Percentiles rank a stretch among this genome's conserved stretches.
These are phyloP conservation scores for Cutaneotrichosporon dermatis DNA, from an alignment of 1,284 basidiomycete species.

Conservation along the genomic window DNA sequence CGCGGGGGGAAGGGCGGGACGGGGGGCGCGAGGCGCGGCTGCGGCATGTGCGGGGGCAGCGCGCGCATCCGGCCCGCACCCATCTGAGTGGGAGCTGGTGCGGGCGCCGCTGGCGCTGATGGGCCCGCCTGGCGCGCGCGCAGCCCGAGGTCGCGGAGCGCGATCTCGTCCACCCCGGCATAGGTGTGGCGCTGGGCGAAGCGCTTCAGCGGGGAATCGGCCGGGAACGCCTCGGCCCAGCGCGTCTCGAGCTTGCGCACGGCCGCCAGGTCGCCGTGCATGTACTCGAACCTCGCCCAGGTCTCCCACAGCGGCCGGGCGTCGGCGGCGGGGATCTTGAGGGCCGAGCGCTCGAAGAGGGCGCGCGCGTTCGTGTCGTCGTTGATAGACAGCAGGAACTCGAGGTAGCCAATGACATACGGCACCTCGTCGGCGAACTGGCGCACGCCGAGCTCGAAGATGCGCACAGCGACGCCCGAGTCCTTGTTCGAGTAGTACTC, in stretches of 20 bases:
- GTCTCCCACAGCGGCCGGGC: conserved; percentile 88
- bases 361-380: conserved; percentile 95
- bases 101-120: background rate
- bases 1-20: conserved; percentile 20
- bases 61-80: background rate
- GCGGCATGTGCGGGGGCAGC: background rate
- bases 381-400: conserved; percentile 90
- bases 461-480: conserved; percentile 74
- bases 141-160: conserved; percentile 81
- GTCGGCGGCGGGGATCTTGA: conserved; percentile 66
- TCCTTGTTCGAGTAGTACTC: conserved; percentile 94
- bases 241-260: conserved; percentile 84
- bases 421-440: conserved; percentile 75
- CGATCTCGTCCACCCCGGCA: conserved; percentile 80
- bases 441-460: conserved; percentile 93
- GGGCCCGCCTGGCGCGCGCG: conserved; percentile 30
- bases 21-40: background rate
- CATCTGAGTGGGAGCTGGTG: no score
- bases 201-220: conserved; percentile 81
- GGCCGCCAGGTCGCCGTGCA: conserved; percentile 83
- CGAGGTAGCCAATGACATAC: conserved; percentile 82
- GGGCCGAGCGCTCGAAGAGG: conserved; percentile 76
- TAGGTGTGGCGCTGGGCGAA: conserved; percentile 89
- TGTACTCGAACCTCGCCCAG: conserved; percentile 93
- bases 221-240: conserved; percentile 79